Evolutionary conservation across 257 asterid genomes (phyloP).

Genomic region (Prunella vulgaris): DNA sequence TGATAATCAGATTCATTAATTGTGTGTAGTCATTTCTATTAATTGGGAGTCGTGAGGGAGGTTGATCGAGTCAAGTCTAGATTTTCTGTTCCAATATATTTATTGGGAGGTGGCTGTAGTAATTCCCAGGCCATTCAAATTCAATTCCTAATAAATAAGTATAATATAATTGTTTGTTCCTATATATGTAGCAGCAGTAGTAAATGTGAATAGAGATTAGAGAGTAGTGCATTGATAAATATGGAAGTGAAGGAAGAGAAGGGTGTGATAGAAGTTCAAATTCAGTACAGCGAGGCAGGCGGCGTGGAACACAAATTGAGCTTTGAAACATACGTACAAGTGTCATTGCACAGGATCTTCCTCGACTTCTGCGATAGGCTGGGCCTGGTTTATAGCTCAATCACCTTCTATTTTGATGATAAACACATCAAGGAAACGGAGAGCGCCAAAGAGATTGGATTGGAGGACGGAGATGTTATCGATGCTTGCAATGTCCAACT

Average conservation of each 20-base stretch:
- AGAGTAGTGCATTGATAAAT: no score
- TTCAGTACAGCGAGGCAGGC: background rate
- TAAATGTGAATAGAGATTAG: no score
- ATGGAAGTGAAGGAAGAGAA: slow-evolving; percentile 13
- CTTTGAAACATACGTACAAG: background rate
- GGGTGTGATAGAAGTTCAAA: background rate
- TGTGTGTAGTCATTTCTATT: no score
- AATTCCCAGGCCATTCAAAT: no score
- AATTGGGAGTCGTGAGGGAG: no score
- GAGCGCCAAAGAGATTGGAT: background rate
- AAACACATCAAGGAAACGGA: background rate
- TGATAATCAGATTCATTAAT: no score
- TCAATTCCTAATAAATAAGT: no score
- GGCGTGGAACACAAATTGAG: background rate
- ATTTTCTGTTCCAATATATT: no score
- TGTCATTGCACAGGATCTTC: background rate
- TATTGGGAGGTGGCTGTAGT: no score
- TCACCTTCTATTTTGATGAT: background rate
- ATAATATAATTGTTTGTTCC: no score
- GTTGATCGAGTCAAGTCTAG: no score
- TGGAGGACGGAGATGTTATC: background rate
- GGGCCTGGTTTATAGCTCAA: background rate
- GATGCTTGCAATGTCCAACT: background rate
- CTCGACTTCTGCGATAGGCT: background rate
- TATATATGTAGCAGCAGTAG: no score